A percentile compares a stretch with the other conserved stretches of the same genome.
These are phyloP conservation scores for Cladosporium sp. DNA, from an alignment of 2,329 filamentous ascomycete genomes.

Conservation along the genomic window DNA sequence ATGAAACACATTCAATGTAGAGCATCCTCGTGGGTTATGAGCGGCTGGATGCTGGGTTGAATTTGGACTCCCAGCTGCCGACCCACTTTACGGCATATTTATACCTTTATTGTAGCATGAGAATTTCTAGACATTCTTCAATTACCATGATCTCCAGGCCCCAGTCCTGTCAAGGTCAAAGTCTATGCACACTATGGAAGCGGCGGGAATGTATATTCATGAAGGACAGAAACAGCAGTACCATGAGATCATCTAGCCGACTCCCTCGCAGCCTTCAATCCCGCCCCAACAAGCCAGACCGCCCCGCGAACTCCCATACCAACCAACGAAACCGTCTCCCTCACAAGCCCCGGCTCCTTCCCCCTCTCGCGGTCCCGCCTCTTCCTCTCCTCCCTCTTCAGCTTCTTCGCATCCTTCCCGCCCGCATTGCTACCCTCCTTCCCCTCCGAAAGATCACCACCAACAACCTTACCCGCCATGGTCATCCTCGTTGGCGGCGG, in stretches of 20 bases:
- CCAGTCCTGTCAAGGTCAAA: no score
- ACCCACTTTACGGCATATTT: no score
- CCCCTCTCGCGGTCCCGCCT: conserved; percentile 22
- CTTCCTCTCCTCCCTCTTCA: conserved; percentile 14
- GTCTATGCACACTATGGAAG: no score
- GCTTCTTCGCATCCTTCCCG: conserved; percentile 11
- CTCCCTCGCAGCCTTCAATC: conserved; percentile 34
- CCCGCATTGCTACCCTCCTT: conserved; percentile 10
- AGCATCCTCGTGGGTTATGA: no score
- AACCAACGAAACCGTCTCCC: conserved; percentile 34
- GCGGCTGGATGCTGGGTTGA: no score
- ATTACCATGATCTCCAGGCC: no score
- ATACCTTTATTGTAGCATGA: no score
- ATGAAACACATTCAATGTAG: no score
- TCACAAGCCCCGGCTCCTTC: conserved; percentile 33
- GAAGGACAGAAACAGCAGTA: background rate
- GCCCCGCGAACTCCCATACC: conserved; percentile 38
- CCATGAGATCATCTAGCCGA: background rate
- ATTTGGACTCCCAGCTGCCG: no score
- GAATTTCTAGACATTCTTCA: no score
- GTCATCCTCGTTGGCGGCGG: conserved; percentile 23
- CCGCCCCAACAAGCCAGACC: conserved; percentile 36
- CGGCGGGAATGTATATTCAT: no score
- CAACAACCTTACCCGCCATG: background rate
- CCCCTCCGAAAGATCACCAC: background rate